Percentiles rank a stretch among this genome's conserved stretches.
phyloP scores from a whole-genome alignment of 1,139 yeast genomes.

The Geotrichum aggregatum region DNA sequence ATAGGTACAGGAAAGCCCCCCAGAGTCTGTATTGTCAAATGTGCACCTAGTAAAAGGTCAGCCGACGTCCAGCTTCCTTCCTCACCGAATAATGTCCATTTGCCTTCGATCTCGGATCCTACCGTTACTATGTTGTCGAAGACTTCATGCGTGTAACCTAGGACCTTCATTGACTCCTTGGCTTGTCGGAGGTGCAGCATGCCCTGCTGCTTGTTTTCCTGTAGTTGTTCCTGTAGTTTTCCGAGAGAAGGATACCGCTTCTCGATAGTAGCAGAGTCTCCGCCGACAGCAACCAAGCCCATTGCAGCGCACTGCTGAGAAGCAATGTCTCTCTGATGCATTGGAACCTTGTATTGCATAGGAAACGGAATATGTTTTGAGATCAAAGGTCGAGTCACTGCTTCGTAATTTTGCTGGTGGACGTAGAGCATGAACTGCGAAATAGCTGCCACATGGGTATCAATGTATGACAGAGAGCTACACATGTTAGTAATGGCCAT shows the following conservation, averaged over 20 bases:
- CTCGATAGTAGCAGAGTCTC: conserved; percentile 41
- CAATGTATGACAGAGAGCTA: conserved; percentile 42
- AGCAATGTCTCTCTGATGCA: conserved; percentile 51
- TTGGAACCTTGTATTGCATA: conserved; percentile 76
- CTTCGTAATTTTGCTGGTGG: conserved; percentile 59
- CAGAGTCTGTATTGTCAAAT: conserved; percentile 27
- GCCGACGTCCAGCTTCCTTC: conserved; percentile 22
- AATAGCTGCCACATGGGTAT: conserved; percentile 45
- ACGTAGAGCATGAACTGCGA: conserved; percentile 62
- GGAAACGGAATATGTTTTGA: conserved; percentile 67
- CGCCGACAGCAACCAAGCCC: conserved; percentile 31
- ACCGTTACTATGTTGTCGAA: conserved; percentile 34
- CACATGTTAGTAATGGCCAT: conserved; percentile 27
- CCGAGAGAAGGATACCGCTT: conserved; percentile 26
- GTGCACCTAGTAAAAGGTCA: conserved; percentile 32
- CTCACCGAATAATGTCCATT: conserved; percentile 20
- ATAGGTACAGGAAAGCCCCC: conserved; percentile 27
- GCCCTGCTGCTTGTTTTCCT: conserved; percentile 45
- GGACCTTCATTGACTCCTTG: conserved; percentile 50
- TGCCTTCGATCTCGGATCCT: background rate
- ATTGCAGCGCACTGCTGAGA: conserved; percentile 42
- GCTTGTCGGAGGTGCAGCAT: conserved; percentile 48
- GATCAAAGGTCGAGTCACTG: conserved; percentile 59
- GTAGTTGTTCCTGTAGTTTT: conserved; percentile 41
- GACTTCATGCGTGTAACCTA: conserved; percentile 43